Evolutionary conservation across 2,329 filamentous ascomycete species (phyloP).

Genomic region (Emmonsia crescens): DNA sequence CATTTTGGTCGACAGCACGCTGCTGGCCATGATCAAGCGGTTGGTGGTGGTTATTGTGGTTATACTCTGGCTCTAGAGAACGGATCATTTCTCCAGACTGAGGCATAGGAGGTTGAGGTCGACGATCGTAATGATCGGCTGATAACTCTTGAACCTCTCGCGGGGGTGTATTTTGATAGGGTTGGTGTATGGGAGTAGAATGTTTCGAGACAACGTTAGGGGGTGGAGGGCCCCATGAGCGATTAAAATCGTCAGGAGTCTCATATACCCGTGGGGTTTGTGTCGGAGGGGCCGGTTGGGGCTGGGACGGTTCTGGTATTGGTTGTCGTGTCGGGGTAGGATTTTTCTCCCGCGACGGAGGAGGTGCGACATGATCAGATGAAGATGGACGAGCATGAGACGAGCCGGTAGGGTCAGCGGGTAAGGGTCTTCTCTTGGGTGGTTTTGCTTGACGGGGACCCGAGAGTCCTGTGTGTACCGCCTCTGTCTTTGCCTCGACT

Average conservation of each 20-base stretch:
- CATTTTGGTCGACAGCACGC: neutral
- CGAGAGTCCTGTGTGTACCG: conserved; percentile 19
- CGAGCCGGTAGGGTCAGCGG: conserved; percentile 57
- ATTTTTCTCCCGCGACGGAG: neutral
- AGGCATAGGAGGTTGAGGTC: neutral
- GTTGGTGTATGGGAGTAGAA: neutral
- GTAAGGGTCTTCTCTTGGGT: conserved; percentile 74
- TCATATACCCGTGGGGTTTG: conserved; percentile 20
- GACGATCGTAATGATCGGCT: conserved; percentile 1
- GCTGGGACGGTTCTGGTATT: neutral
- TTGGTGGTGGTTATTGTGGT: conserved; percentile 1
- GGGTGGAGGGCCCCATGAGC: conserved; percentile 8
- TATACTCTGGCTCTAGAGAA: neutral
- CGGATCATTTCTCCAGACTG: conserved; percentile 7
- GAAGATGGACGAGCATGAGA: conserved; percentile 38
- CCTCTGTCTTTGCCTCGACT: conserved; percentile 21
- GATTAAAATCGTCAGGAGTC: conserved; percentile 18
- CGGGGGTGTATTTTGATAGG: conserved; percentile 7
- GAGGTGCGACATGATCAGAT: neutral
- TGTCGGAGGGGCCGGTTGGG: conserved; percentile 14
- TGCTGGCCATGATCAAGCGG: neutral
- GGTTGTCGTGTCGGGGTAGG: neutral
- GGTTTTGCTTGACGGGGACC: conserved; percentile 46
- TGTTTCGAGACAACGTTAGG: neutral
- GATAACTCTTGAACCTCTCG: conserved; percentile 4